Conservation (phyloP, 352 stramenopile species). For the Phytophthora brassicae region DNA sequence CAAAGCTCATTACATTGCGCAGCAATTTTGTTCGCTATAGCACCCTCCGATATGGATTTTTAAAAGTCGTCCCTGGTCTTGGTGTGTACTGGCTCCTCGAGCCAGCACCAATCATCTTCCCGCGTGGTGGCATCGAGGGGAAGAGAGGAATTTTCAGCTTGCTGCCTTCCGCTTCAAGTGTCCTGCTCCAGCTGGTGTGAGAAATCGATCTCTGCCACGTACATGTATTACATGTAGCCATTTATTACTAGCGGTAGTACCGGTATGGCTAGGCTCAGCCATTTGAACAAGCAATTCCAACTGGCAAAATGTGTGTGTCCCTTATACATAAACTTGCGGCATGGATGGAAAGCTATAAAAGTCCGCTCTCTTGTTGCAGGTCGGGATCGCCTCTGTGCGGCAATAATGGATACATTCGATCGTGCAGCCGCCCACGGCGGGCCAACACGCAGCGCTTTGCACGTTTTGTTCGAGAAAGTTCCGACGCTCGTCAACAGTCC, state of each 20-base stretch:
- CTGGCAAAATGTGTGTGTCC: no score
- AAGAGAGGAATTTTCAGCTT: neutral
- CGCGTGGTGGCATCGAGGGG: no score
- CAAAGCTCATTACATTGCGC: neutral
- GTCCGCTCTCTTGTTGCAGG: constrained; percentile 15
- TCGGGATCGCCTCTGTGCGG: constrained; percentile 19
- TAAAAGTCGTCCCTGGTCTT: no score
- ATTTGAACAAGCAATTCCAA: no score
- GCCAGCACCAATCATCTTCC: no score
- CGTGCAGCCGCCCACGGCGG: constrained; percentile 11
- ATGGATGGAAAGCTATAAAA: no score
- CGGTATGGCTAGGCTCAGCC: neutral
- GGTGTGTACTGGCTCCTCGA: no score
- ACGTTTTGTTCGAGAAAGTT: constrained; percentile 35
- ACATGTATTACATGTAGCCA: no score
- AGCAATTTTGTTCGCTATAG: no score
- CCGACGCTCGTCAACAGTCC: constrained; percentile 17
- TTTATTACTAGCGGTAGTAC: constrained; percentile 12
- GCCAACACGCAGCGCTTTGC: constrained; percentile 13
- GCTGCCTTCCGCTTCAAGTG: constrained; percentile 24
- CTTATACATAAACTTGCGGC: neutral
- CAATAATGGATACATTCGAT: constrained; percentile 29
- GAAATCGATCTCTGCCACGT: constrained; percentile 24
- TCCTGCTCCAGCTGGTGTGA: constrained; percentile 16
- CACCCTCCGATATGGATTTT: no score